Evolutionary conservation across 257 asterid genomes (phyloP).

Genomic region (Salvia rosmarinus): DNA sequence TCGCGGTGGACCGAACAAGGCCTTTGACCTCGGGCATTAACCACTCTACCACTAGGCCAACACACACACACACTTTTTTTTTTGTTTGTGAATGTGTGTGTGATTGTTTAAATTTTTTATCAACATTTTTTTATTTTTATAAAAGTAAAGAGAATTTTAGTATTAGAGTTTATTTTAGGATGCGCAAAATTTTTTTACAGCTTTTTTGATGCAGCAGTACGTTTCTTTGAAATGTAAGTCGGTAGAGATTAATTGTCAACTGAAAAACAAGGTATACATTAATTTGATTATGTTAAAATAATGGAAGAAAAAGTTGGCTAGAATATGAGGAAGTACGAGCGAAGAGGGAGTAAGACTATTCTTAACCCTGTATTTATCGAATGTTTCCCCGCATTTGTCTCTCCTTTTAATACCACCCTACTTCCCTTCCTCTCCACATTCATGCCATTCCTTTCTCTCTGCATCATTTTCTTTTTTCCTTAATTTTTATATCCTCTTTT

Average conservation of each 20-base stretch:
- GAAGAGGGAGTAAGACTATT: slow-evolving; percentile 35
- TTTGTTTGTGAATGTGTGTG: not conserved
- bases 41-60: too few species aligned
- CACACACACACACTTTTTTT: too few species aligned
- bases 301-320: slow-evolving; percentile 36
- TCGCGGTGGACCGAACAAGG: too few species aligned
- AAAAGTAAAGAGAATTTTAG: not conserved
- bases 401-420: slow-evolving; percentile 39
- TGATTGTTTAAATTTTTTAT: too few species aligned
- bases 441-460: slow-evolving; percentile 41
- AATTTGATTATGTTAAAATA: not conserved
- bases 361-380: slow-evolving; percentile 47
- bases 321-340: slow-evolving; percentile 38
- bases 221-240: not conserved
- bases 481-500: slow-evolving; percentile 26
- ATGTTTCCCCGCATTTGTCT: slow-evolving; percentile 49
- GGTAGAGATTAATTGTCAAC: not conserved
- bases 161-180: not conserved
- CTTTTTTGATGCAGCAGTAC: too few species aligned
- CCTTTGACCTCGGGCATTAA: too few species aligned
- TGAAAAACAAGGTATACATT: too few species aligned
- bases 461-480: slow-evolving; percentile 9
- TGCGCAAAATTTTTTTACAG: too few species aligned
- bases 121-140: too few species aligned
- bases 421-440: slow-evolving; percentile 14